Percentiles rank a stretch among this genome's conserved stretches.
Evolutionary conservation across 352 stramenopile species (phyloP).

Genomic region (Aphanomyces cochlioides): DNA sequence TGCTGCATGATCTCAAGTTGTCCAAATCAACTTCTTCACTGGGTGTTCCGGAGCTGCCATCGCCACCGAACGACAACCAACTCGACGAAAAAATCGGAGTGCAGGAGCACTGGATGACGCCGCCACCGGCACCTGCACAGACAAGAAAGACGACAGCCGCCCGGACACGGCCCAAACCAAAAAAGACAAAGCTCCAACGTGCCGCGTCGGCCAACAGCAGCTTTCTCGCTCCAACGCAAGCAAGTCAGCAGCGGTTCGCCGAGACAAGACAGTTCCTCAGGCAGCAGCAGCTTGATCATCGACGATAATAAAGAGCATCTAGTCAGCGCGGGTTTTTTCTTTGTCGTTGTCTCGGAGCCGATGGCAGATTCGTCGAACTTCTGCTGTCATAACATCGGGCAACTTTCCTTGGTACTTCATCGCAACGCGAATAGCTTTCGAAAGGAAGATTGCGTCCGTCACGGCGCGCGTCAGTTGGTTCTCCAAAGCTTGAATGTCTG

Average conservation of each 20-base stretch:
- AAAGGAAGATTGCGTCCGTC: conserved; percentile 17
- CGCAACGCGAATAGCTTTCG: conserved; percentile 14
- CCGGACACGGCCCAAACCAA: not conserved
- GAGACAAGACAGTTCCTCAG: not conserved
- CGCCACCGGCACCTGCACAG: not conserved
- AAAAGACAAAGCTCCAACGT: not conserved
- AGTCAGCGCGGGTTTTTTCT: not conserved
- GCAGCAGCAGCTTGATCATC: not conserved
- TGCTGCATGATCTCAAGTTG: conserved; percentile 62
- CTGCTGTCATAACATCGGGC: conserved; percentile 7
- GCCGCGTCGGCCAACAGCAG: not conserved
- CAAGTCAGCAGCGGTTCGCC: conserved; percentile 10
- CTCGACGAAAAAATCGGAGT: not conserved
- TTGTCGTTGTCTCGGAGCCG: not conserved
- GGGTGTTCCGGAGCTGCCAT: not conserved
- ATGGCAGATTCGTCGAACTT: conserved; percentile 23
- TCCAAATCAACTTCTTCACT: not conserved
- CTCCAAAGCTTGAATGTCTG: conserved; percentile 12
- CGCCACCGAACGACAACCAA: not conserved
- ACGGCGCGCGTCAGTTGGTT: conserved; percentile 16
- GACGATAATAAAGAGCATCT: not conserved
- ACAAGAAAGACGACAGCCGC: not conserved
- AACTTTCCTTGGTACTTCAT: conserved; percentile 22
- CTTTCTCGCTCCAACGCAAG: conserved; percentile 24
- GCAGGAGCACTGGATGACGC: not conserved